These are phyloP conservation scores for Artemisia argyi DNA, from an alignment of 129 eudicot species.

Conservation along the genomic window DNA sequence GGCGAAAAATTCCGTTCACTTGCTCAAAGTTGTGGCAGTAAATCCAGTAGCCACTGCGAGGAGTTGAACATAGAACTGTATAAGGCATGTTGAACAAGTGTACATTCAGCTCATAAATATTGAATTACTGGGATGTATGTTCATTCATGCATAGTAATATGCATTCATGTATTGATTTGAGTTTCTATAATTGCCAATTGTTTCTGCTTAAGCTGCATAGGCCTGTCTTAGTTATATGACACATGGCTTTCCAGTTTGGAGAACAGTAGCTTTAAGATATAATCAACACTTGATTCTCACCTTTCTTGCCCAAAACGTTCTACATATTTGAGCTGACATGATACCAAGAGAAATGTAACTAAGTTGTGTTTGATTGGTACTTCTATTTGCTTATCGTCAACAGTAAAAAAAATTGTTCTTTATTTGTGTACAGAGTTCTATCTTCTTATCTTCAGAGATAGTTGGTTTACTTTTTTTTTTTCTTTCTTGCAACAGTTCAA, in stretches of 20 bases:
- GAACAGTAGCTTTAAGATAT: not conserved
- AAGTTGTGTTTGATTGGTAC: too few species aligned
- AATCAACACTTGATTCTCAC: not conserved
- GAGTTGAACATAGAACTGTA: too few species aligned
- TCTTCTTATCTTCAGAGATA: not conserved
- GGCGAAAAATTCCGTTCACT: too few species aligned
- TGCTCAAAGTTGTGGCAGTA: too few species aligned
- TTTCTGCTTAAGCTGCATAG: not conserved
- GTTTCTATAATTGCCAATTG: constrained; percentile 5
- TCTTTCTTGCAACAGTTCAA: not conserved
- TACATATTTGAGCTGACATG: not conserved
- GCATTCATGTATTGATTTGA: not conserved
- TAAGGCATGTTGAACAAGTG: too few species aligned
- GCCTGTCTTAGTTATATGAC: not conserved
- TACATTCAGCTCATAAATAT: too few species aligned
- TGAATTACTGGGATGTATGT: too few species aligned
- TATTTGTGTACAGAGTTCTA: constrained; percentile 6
- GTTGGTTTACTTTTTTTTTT: not conserved
- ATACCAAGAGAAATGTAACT: constrained; percentile 9
- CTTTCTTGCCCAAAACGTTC: not conserved
- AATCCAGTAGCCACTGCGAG: too few species aligned
- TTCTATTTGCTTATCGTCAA: not conserved
- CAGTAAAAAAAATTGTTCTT: not conserved
- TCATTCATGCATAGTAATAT: not conserved
- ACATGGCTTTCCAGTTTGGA: not conserved